These are phyloP conservation scores for Cryptococcus wingfieldii DNA, from an alignment of 1,284 basidiomycete genomes.

Conservation along the genomic window DNA sequence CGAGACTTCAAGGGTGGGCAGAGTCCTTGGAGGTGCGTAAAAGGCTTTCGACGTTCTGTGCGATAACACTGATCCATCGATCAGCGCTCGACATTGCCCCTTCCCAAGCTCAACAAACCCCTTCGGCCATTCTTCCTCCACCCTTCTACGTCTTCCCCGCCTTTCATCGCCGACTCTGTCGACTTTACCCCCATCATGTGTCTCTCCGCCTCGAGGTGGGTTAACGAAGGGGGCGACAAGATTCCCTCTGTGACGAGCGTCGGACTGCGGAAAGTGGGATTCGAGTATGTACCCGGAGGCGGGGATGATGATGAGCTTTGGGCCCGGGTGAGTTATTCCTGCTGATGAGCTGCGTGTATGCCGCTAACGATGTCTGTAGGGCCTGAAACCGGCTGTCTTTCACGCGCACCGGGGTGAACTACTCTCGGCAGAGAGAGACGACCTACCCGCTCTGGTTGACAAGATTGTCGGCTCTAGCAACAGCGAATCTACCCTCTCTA, in stretches of 20 bases:
- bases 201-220: conserved; percentile 45
- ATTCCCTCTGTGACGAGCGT: conserved; percentile 33
- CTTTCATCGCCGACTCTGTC: conserved; percentile 23
- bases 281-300: conserved; percentile 48
- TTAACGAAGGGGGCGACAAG: conserved; percentile 19
- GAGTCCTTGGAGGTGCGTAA: conserved; percentile 56
- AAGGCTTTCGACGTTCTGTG: neutral
- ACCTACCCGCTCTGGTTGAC: conserved; percentile 32
- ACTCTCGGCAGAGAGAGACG: conserved; percentile 31
- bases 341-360: neutral
- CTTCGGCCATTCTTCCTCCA: conserved; percentile 49
- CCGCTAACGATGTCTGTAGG: conserved; percentile 19
- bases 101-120: conserved; percentile 39
- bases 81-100: conserved; percentile 41
- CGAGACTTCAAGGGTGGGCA: conserved; percentile 74
- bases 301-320: conserved; percentile 51
- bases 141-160: conserved; percentile 33
- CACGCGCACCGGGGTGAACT: conserved; percentile 31
- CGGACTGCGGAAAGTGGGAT: conserved; percentile 34
- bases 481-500: neutral
- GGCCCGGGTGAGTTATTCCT: conserved; percentile 34
- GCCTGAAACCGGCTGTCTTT: conserved; percentile 39
- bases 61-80: neutral
- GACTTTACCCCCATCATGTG: conserved; percentile 46
- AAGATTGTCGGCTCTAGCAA: conserved; percentile 17